Percentiles rank a stretch among this genome's conserved stretches.
Evolutionary conservation across 345 rosid species (phyloP).

Genomic region (Euphorbia peplus): DNA sequence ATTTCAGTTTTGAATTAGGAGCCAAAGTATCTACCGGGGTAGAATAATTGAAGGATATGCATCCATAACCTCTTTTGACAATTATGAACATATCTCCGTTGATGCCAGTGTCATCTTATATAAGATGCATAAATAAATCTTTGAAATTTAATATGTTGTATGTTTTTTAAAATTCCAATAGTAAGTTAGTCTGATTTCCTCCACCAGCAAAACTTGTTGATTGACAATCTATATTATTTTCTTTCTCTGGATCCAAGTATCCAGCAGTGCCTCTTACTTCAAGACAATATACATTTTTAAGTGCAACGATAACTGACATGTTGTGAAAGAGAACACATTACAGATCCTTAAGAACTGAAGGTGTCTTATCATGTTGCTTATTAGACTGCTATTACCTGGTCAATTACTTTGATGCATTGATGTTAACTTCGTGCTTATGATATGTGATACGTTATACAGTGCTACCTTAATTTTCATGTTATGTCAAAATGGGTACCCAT

Average conservation of each 20-base stretch:
- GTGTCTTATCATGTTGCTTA: background rate
- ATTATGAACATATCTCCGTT: background rate
- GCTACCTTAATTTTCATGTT: background rate
- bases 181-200: background rate
- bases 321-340: too few species aligned
- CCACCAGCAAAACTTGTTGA: background rate
- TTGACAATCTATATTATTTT: background rate
- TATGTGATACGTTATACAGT: background rate
- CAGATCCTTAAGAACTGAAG: background rate
- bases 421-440: background rate
- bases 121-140: background rate
- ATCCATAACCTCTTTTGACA: background rate
- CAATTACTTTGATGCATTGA: background rate
- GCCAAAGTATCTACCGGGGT: background rate
- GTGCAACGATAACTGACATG: background rate
- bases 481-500: background rate
- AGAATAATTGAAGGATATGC: background rate
- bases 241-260: constrained; percentile 78
- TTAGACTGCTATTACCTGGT: background rate
- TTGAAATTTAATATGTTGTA: background rate
- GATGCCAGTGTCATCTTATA: background rate
- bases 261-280: constrained; percentile 80
- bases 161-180: background rate
- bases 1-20: background rate
- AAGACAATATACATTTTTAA: constrained; percentile 27